Evolutionary conservation across 2,329 filamentous ascomycete species (phyloP).

Genomic region (Apiospora koreana): DNA sequence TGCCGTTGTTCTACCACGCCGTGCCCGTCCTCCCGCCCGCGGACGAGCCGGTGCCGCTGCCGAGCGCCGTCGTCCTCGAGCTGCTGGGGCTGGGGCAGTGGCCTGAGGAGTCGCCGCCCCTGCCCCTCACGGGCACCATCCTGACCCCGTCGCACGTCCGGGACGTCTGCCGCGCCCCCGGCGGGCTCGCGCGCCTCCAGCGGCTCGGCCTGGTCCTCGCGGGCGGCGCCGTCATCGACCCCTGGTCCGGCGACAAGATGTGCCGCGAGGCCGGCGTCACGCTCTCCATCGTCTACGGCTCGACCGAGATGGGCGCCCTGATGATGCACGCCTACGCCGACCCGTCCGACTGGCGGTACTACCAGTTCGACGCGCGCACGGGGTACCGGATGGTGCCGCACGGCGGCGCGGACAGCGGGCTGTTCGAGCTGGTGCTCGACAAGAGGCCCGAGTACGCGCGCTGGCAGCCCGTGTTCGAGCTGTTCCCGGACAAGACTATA

Average conservation of each 20-base stretch:
- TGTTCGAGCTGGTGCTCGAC: constrained; percentile 11
- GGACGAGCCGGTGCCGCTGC: neutral
- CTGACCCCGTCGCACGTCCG: neutral
- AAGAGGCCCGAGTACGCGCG: constrained; percentile 5
- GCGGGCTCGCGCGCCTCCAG: neutral
- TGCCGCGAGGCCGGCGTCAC: neutral
- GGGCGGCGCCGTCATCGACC: constrained; percentile 8
- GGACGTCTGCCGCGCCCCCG: neutral
- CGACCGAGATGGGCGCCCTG: constrained; percentile 7
- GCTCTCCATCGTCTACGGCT: constrained; percentile 1
- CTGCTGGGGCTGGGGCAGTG: too few species aligned
- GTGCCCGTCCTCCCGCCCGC: constrained; percentile 1
- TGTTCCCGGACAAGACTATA: neutral
- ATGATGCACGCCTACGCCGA: constrained; percentile 1
- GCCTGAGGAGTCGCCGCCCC: too few species aligned
- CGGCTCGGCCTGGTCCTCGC: neutral
- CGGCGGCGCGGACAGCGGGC: neutral
- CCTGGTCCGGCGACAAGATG: constrained; percentile 7
- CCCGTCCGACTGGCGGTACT: constrained; percentile 12
- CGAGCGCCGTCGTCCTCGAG: neutral
- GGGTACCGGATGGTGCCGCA: neutral
- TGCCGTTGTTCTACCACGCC: constrained; percentile 10
- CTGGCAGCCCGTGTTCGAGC: constrained; percentile 6
- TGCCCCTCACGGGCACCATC: neutral
- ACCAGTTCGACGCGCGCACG: constrained; percentile 4